Conservation (phyloP, 495 filamentous ascomycete genomes). For the Hypomontagnella monticulosa region DNA sequence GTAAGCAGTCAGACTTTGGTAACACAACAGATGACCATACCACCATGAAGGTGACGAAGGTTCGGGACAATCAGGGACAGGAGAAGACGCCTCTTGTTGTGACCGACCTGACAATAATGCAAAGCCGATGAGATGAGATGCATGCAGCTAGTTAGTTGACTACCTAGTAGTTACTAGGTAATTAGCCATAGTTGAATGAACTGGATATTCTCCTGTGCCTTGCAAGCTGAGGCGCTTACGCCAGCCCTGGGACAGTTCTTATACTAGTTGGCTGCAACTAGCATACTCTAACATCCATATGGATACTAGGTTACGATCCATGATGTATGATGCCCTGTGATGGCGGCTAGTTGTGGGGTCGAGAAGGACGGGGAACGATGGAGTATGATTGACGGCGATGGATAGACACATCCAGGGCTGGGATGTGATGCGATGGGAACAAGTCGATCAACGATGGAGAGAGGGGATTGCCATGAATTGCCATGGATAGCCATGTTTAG, state of each 20-base stretch:
- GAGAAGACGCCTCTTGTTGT: constrained; percentile 3
- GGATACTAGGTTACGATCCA: constrained; percentile 26
- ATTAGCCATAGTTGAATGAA: constrained; percentile 13
- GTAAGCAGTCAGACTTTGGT: constrained; percentile 28
- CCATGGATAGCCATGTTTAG: too few species aligned
- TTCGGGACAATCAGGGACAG: constrained; percentile 26
- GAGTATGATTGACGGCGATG: too few species aligned
- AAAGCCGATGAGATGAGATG: constrained; percentile 19
- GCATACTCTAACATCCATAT: constrained; percentile 5
- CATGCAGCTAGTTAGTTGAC: constrained; percentile 31
- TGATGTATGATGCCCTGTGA: constrained; percentile 36
- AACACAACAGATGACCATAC: constrained; percentile 24
- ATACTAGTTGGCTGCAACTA: constrained; percentile 34
- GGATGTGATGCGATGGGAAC: too few species aligned
- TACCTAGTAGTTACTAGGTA: too few species aligned
- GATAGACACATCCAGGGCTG: too few species aligned
- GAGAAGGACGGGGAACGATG: constrained; percentile 4
- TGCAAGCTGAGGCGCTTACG: constrained; percentile 21
- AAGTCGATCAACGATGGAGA: background rate
- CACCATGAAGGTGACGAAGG: constrained; percentile 26
- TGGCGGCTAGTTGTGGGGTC: constrained; percentile 36
- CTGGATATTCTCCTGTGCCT: constrained; percentile 15
- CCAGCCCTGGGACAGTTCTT: constrained; percentile 5
- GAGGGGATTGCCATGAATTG: too few species aligned
- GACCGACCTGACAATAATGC: background rate